These are phyloP conservation scores for Verbena officinalis DNA, from an alignment of 257 asterid genomes.

Conservation along the genomic window DNA sequence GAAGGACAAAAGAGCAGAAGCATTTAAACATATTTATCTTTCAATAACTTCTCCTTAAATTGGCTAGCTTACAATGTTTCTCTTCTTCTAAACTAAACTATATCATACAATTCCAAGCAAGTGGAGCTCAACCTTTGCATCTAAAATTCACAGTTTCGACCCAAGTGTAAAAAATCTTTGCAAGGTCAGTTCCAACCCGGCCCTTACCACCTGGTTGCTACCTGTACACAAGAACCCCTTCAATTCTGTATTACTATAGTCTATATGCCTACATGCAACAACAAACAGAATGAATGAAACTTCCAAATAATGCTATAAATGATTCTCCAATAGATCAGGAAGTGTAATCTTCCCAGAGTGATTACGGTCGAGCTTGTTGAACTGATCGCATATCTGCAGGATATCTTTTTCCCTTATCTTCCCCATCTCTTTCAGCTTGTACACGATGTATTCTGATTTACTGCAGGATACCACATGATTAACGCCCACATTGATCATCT, in stretches of 20 bases:
- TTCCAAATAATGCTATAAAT: constrained; percentile 30
- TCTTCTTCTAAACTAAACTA: constrained; percentile 11
- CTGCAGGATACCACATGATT: constrained; percentile 28
- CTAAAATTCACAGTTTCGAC: not conserved
- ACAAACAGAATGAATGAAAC: not conserved
- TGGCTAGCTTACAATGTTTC: not conserved
- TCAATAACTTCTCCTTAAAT: not conserved
- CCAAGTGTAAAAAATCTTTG: not conserved
- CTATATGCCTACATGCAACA: not conserved
- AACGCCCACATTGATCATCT: too few species aligned
- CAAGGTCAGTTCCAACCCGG: not conserved
- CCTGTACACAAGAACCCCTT: not conserved
- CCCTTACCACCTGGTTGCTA: not conserved
- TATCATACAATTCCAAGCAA: constrained; percentile 6
- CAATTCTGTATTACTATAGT: not conserved
- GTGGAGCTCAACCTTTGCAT: not conserved
- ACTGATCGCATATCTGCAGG: constrained; percentile 53
- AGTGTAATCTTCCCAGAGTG: constrained; percentile 57
- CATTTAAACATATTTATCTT: not conserved
- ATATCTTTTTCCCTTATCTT: constrained; percentile 57
- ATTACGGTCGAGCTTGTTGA: constrained; percentile 46
- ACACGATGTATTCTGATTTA: constrained; percentile 54
- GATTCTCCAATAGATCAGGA: constrained; percentile 42
- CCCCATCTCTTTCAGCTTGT: constrained; percentile 62
- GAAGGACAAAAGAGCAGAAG: not conserved